Evolutionary conservation across 768 basidiomycete genomes (phyloP).

Genomic region (Tylopilus sp.): DNA sequence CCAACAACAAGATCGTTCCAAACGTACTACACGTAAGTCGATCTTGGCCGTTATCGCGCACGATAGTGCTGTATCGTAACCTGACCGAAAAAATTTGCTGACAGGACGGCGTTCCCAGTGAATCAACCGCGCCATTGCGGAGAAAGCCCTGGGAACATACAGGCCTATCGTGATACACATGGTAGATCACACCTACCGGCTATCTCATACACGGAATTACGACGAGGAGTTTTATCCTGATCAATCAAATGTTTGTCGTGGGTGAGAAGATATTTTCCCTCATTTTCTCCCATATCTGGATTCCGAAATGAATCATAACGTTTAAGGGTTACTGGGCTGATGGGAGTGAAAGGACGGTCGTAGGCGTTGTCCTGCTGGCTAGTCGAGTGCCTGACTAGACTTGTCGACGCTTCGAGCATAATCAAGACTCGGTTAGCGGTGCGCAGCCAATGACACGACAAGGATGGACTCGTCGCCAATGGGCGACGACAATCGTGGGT

Average conservation of each 20-base stretch:
- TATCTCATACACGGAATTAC: slow-evolving; percentile 16
- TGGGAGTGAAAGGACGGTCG: slow-evolving; percentile 6
- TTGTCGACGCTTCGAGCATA: neutral
- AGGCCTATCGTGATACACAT: slow-evolving; percentile 16
- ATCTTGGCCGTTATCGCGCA: neutral
- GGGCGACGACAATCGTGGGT: slow-evolving; percentile 12
- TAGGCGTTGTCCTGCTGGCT: slow-evolving; percentile 1
- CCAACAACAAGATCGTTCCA: slow-evolving; percentile 73
- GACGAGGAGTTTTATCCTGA: slow-evolving; percentile 9
- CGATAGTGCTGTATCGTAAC: neutral
- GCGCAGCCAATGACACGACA: neutral
- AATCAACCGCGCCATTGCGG: slow-evolving; percentile 46
- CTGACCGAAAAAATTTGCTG: neutral
- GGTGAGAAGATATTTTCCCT: slow-evolving; percentile 11
- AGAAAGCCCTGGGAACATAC: slow-evolving; percentile 69
- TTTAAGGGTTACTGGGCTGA: slow-evolving; percentile 1
- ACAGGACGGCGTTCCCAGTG: slow-evolving; percentile 55
- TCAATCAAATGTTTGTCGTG: slow-evolving; percentile 1
- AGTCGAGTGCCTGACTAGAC: neutral
- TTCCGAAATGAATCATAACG: slow-evolving; percentile 9
- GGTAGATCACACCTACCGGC: slow-evolving; percentile 8
- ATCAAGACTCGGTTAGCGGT: neutral
- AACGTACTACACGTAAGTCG: slow-evolving; percentile 59
- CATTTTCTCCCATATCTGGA: slow-evolving; percentile 1
- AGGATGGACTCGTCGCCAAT: neutral